Percentiles rank a stretch among this genome's conserved stretches.
These are phyloP conservation scores for Yarrowia keelungensis DNA, from an alignment of 805 yeast species.

Conservation along the genomic window DNA sequence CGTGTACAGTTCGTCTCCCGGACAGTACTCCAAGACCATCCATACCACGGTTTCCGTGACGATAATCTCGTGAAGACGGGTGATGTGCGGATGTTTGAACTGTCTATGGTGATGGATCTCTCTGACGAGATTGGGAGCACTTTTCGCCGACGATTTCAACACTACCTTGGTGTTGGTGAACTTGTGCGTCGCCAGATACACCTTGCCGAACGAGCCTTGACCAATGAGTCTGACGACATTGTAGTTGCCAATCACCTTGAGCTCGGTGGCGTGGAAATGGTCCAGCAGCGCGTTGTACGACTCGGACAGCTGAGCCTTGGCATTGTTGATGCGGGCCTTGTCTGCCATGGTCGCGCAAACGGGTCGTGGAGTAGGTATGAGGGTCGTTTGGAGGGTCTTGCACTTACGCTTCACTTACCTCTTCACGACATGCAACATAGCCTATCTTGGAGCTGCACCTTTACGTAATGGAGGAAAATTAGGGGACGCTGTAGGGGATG, in stretches of 20 bases:
- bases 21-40: conserved; percentile 90
- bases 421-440: conserved; percentile 3
- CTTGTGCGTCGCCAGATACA: conserved; percentile 80
- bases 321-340: conserved; percentile 51
- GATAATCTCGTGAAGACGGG: conserved; percentile 83
- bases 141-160: conserved; percentile 75
- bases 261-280: conserved; percentile 55
- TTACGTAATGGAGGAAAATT: conserved; percentile 1
- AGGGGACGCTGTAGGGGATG: neutral
- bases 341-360: conserved; percentile 40
- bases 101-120: conserved; percentile 90
- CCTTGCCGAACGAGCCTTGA: conserved; percentile 88
- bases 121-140: conserved; percentile 84
- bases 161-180: conserved; percentile 81
- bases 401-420: neutral
- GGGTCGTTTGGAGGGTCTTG: too few species aligned
- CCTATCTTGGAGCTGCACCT: conserved; percentile 14
- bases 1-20: conserved; percentile 55
- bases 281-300: conserved; percentile 67
- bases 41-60: conserved; percentile 81
- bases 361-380: too few species aligned
- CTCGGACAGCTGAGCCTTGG: conserved; percentile 62
- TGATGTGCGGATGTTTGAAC: conserved; percentile 81
- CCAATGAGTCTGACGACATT: conserved; percentile 77
- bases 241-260: conserved; percentile 81